Evolutionary conservation across 1,284 basidiomycete species (phyloP).

Genomic region (Inonotus hispidus): DNA sequence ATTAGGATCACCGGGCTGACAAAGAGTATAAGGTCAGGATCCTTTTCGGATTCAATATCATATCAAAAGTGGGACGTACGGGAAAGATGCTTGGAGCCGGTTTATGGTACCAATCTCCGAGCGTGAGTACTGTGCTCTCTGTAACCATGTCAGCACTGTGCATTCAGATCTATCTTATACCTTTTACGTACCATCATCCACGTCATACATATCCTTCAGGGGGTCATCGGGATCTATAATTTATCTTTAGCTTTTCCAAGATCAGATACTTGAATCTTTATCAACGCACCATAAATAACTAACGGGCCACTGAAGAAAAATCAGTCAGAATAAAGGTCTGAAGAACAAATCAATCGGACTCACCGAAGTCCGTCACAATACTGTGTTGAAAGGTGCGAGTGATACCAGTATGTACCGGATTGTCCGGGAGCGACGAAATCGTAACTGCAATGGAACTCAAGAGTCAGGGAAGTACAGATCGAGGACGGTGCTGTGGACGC

Average conservation of each 20-base stretch:
- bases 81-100: slow-evolving; percentile 17
- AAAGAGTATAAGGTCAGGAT: not conserved
- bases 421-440: slow-evolving; percentile 27
- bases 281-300: slow-evolving; percentile 30
- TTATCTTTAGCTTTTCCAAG: not conserved
- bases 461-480: not conserved
- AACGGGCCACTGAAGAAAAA: slow-evolving; percentile 29
- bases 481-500: not conserved
- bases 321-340: slow-evolving; percentile 14
- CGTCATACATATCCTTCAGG: slow-evolving; percentile 33
- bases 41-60: not conserved
- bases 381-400: slow-evolving; percentile 31
- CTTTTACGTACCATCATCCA: slow-evolving; percentile 33
- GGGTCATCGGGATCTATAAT: slow-evolving; percentile 36
- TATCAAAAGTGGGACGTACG: slow-evolving; percentile 5
- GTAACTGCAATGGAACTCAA: slow-evolving; percentile 18
- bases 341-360: not conserved
- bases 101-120: slow-evolving; percentile 20
- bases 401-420: slow-evolving; percentile 29
- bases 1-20: not conserved
- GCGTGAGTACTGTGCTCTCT: slow-evolving; percentile 15
- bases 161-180: not conserved
- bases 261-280: not conserved
- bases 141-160: not conserved
- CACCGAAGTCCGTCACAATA: slow-evolving; percentile 39